Evolutionary conservation across 108 stramenopile genomes (phyloP).

Genomic region (Bacterosira constricta): DNA sequence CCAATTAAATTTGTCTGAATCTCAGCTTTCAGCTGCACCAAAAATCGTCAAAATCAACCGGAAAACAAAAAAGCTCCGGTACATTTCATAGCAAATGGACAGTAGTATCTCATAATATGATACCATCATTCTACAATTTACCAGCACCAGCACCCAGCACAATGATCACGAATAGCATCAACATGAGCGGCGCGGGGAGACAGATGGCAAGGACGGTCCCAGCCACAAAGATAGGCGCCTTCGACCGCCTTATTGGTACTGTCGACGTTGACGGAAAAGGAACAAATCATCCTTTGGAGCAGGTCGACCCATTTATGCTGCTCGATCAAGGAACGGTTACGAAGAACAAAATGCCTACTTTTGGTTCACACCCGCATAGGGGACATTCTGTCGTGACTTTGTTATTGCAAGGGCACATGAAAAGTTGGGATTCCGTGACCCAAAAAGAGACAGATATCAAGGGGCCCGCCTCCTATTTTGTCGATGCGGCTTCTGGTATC

Average conservation of each 20-base stretch:
- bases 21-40: no score
- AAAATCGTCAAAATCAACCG: no score
- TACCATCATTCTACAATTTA: no score
- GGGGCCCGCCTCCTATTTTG: constrained; percentile 39
- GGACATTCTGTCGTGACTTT: constrained; percentile 45
- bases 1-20: no score
- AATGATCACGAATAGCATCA: not conserved
- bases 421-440: constrained; percentile 32
- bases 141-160: no score
- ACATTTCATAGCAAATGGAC: no score
- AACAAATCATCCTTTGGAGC: constrained; percentile 16
- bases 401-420: constrained; percentile 18
- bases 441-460: constrained; percentile 1
- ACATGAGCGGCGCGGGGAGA: not conserved
- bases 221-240: constrained; percentile 5
- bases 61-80: no score
- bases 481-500: constrained; percentile 36
- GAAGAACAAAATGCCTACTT: constrained; percentile 17
- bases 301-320: constrained; percentile 42
- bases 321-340: constrained; percentile 18
- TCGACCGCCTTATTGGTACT: constrained; percentile 32
- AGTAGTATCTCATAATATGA: no score
- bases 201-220: not conserved
- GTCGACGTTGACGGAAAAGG: constrained; percentile 40
- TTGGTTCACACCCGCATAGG: constrained; percentile 41